Conservation (phyloP, 495 filamentous ascomycete genomes). For the Penicillium odoratum region DNA sequence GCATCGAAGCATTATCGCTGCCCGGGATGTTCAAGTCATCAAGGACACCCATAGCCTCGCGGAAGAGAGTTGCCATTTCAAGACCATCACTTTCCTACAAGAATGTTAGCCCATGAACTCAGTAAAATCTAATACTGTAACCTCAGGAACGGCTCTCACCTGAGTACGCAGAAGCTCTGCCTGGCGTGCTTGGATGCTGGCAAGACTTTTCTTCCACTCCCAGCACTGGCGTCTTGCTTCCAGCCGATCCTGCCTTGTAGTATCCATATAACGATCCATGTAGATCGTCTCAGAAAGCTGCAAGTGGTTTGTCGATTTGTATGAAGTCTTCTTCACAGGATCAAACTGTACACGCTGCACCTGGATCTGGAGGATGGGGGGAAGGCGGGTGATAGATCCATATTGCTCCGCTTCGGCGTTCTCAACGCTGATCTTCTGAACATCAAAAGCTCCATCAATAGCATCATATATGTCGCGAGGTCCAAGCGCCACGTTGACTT, state of each 20-base stretch:
- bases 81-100: slow-evolving; percentile 32
- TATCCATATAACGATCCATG: slow-evolving; percentile 87
- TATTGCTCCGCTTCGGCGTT: slow-evolving; percentile 64
- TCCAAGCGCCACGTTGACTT: slow-evolving; percentile 61
- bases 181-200: slow-evolving; percentile 50
- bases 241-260: slow-evolving; percentile 56
- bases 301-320: slow-evolving; percentile 79
- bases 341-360: slow-evolving; percentile 79
- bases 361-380: slow-evolving; percentile 85
- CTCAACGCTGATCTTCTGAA: slow-evolving; percentile 68
- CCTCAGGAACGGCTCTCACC: slow-evolving; percentile 31
- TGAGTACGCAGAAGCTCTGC: slow-evolving; percentile 45
- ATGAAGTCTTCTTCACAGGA: slow-evolving; percentile 54
- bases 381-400: slow-evolving; percentile 71
- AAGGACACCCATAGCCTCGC: slow-evolving; percentile 29
- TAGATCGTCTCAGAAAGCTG: slow-evolving; percentile 74
- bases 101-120: neutral
- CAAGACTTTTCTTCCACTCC: slow-evolving; percentile 68
- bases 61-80: slow-evolving; percentile 21
- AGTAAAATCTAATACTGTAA: neutral
- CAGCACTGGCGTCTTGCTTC: slow-evolving; percentile 66
- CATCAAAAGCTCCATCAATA: slow-evolving; percentile 80
- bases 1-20: neutral
- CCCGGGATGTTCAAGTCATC: slow-evolving; percentile 18
- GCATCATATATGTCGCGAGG: slow-evolving; percentile 75